phyloP scores from a whole-genome alignment of 164 flowering plant species.

The Piper longum region DNA sequence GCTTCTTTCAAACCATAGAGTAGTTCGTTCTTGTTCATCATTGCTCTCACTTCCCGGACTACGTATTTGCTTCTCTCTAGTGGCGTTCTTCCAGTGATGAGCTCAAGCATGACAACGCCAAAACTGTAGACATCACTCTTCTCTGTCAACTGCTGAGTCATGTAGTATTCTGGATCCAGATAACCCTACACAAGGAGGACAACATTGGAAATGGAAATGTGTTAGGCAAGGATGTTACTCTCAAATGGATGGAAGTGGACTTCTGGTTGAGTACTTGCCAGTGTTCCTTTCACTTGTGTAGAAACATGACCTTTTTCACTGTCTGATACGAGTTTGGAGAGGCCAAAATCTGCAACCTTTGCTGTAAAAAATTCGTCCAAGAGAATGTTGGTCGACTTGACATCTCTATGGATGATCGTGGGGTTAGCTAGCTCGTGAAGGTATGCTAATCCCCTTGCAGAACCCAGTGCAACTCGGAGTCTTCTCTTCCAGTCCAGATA shows the following conservation, averaged over 20 bases:
- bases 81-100: conserved; percentile 59
- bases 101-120: conserved; percentile 91
- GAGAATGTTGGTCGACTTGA: conserved; percentile 3
- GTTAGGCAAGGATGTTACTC: background rate
- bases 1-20: conserved; percentile 42
- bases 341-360: conserved; percentile 65
- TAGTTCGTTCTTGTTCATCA: conserved; percentile 38
- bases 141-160: conserved; percentile 82
- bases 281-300: conserved; percentile 62
- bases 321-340: conserved; percentile 61
- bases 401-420: conserved; percentile 4
- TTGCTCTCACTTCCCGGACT: conserved; percentile 58
- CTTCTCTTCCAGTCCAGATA: conserved; percentile 3
- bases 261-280: conserved; percentile 28
- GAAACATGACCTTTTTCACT: conserved; percentile 50
- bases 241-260: background rate
- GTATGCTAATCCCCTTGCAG: conserved; percentile 4
- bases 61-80: conserved; percentile 79
- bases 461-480: conserved; percentile 1
- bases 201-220: background rate
- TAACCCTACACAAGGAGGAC: conserved; percentile 50
- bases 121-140: conserved; percentile 88
- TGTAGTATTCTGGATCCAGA: conserved; percentile 93
- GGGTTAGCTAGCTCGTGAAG: conserved; percentile 5
- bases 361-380: conserved; percentile 49